These are phyloP conservation scores for Protoeuglena noctilucae DNA, from an alignment of 139 green algal genomes.

Conservation along the genomic window DNA sequence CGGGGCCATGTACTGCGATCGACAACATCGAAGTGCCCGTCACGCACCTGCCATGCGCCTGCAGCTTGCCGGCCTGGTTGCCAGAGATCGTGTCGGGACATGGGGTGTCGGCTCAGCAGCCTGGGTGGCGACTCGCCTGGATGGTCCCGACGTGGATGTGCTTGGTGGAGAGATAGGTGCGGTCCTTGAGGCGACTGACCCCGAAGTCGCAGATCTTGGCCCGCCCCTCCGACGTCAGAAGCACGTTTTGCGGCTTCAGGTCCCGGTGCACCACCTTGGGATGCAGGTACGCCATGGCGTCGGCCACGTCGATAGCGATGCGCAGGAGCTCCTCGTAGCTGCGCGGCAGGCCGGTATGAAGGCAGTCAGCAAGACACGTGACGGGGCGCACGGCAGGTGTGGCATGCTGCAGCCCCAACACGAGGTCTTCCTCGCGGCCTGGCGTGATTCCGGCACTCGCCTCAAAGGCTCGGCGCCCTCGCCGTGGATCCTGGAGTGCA, in stretches of 20 bases:
- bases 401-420: no score
- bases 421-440: no score
- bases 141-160: conserved; percentile 16
- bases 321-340: conserved; percentile 4
- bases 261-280: conserved; percentile 22
- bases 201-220: conserved; percentile 76
- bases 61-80: no score
- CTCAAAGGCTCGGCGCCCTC: no score
- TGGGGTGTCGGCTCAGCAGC: conserved; percentile 24
- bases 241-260: conserved; percentile 26
- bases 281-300: conserved; percentile 17
- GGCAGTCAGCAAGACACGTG: no score
- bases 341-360: background rate
- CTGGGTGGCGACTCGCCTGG: conserved; percentile 10
- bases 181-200: conserved; percentile 42
- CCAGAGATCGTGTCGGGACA: background rate
- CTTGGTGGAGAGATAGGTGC: conserved; percentile 36
- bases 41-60: no score
- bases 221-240: conserved; percentile 4
- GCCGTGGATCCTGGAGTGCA: background rate
- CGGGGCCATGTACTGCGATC: conserved; percentile 5
- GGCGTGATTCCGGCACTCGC: no score
- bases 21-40: background rate
- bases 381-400: no score
- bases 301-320: conserved; percentile 12